Percentiles rank a stretch among this genome's conserved stretches.
These are phyloP conservation scores for Fusarium brachygibbosum DNA, from an alignment of 2,329 filamentous ascomycete species.

Conservation along the genomic window DNA sequence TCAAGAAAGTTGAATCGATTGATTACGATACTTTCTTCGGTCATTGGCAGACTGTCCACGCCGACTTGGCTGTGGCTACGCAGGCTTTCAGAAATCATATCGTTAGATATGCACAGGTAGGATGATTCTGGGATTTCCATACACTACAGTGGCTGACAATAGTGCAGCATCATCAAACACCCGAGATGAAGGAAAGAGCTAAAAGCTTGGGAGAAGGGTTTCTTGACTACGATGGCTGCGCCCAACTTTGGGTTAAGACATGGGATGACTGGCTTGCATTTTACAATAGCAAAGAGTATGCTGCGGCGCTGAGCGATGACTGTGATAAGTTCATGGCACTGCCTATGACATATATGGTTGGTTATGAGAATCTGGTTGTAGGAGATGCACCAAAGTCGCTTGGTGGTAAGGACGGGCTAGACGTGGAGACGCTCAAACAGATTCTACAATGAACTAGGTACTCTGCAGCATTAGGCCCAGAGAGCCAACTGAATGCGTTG, in stretches of 20 bases:
- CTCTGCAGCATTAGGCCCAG: too few relatives aligned
- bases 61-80: not conserved
- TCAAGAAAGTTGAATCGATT: not conserved
- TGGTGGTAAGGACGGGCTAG: not conserved
- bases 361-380: not conserved
- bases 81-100: not conserved
- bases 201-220: not conserved
- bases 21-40: not conserved
- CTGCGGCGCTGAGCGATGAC: too few relatives aligned
- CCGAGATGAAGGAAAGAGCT: not conserved
- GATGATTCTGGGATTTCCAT: too few relatives aligned
- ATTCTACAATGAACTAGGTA: too few relatives aligned
- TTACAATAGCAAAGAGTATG: too few relatives aligned
- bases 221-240: not conserved
- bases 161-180: not conserved
- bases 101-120: not conserved
- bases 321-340: not conserved
- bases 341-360: not conserved
- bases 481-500: accelerated
- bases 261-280: too few relatives aligned
- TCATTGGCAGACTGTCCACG: not conserved
- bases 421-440: not conserved
- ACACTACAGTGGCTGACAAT: too few relatives aligned
- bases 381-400: not conserved
- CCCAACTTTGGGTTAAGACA: too few relatives aligned